Evolutionary conservation across 2,329 filamentous ascomycete genomes (phyloP), one percentile per base, ranked within the genome.

Genomic region (Xylaria hypoxylon): DNA sequence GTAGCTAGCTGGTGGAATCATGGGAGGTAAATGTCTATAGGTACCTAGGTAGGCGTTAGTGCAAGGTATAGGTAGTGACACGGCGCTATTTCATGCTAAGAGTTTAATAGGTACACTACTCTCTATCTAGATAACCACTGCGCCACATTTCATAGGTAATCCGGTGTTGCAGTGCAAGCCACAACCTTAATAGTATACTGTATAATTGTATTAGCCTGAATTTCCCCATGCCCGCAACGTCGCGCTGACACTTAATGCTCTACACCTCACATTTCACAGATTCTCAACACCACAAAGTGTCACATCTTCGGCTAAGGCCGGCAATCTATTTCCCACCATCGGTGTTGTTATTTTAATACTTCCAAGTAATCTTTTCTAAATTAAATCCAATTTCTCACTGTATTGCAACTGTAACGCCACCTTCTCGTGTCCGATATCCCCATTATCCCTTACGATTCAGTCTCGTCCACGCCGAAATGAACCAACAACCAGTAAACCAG

Each of bases 401-500:
- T 22, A 38, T 31, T 17, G 17, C 22, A 19, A 7, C 31, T 22
- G 4, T 5, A 5, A 24, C 15, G 1, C 7, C 8, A 47, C n/a
- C 26, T 10, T n/a, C 24, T 5, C 45, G 10, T 13, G 13, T n/a
- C 50, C 3, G 7, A 3, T 19, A 28, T 22, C 22, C 38, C 33
- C 8, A 57, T 53, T 24, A 19, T 11, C 22, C 48, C 51, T 11
- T 2, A 10, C 45, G 19, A 35, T 45, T 31, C 15, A 24, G 7
- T 31, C 15, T 42, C 48, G 24, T 15, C 33, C 11, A 17, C 33
- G 31, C 45, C 47, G 59, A 55, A 31, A 70, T 62, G 48, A 77
- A 70, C 5, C 63, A 59, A 50, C 68, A 67, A 40, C 45, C 57
- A 2, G 10, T 72, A 59, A 74, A 73, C 61, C 71, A 67, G 56